Evolutionary conservation across 2,329 filamentous ascomycete species (phyloP).

Genomic region (Cladosporium velox): DNA sequence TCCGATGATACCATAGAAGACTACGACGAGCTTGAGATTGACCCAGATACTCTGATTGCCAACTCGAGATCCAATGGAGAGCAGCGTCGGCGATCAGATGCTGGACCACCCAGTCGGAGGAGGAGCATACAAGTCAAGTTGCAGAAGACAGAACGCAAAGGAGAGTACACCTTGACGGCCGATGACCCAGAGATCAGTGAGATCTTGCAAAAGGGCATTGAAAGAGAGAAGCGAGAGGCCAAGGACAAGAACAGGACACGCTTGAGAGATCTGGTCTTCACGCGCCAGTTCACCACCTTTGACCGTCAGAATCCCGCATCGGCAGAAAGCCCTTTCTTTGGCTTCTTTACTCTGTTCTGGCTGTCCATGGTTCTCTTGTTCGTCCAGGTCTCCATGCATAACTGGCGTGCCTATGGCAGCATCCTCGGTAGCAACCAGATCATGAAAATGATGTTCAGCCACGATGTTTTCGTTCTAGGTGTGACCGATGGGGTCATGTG

Average conservation of each 20-base stretch:
- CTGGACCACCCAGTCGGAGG: conserved; percentile 27
- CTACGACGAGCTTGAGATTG: conserved; percentile 42
- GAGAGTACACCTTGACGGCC: conserved; percentile 51
- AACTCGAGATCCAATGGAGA: conserved; percentile 33
- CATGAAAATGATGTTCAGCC: conserved; percentile 65
- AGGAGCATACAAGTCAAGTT: conserved; percentile 51
- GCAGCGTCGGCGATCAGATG: conserved; percentile 6
- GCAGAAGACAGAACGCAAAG: conserved; percentile 49
- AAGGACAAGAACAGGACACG: conserved; percentile 40
- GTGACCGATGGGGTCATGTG: conserved; percentile 72
- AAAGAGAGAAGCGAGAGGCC: conserved; percentile 43
- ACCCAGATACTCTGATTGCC: conserved; percentile 40
- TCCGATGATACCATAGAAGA: conserved; percentile 44
- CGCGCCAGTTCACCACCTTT: conserved; percentile 71
- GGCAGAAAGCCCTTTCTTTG: conserved; percentile 70
- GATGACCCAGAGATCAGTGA: conserved; percentile 53
- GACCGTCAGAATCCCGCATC: conserved; percentile 69
- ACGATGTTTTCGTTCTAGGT: conserved; percentile 53
- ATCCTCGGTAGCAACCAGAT: conserved; percentile 72
- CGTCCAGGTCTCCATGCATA: conserved; percentile 65
- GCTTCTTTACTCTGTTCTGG: conserved; percentile 81
- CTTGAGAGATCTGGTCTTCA: conserved; percentile 66
- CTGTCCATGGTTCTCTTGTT: conserved; percentile 67
- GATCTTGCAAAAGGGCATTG: conserved; percentile 47
- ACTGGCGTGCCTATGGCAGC: conserved; percentile 69